A percentile compares a stretch with the other conserved stretches of the same genome.
Evolutionary conservation across 1,139 yeast genomes (phyloP).

Genomic region (Protomyces gravidus): DNA sequence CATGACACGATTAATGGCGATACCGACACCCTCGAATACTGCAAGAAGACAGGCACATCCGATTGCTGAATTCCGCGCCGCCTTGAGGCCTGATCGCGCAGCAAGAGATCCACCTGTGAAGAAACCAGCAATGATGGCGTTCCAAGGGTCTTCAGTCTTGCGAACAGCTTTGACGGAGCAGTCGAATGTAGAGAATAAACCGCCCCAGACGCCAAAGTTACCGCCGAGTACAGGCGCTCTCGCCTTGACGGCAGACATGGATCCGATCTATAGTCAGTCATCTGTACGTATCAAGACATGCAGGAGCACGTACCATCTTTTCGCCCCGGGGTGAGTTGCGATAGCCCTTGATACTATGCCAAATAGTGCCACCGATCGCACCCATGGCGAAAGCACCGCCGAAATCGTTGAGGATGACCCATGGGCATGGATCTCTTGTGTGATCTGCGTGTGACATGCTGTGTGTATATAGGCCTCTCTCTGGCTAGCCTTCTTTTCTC

Average conservation of each 20-base stretch:
- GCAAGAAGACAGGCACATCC: constrained; percentile 97
- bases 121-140: constrained; percentile 96
- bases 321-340: constrained; percentile 95
- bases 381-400: constrained; percentile 99
- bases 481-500: not conserved
- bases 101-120: constrained; percentile 98
- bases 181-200: constrained; percentile 89
- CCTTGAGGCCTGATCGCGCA: constrained; percentile 97
- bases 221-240: constrained; percentile 99
- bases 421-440: constrained; percentile 98
- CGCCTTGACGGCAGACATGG: constrained; percentile 83
- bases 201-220: constrained; percentile 99
- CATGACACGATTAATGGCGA: constrained; percentile 86
- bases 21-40: constrained; percentile 96
- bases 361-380: constrained; percentile 74
- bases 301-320: constrained; percentile 36
- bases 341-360: constrained; percentile 99
- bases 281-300: not conserved
- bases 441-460: constrained; percentile 62
- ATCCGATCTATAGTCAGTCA: constrained; percentile 57
- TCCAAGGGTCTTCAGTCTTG: constrained; percentile 92
- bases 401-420: constrained; percentile 89
- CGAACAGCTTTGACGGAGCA: constrained; percentile 93
- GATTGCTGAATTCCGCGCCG: constrained; percentile 92
- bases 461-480: not conserved